Evolutionary conservation across 2,329 filamentous ascomycete species (phyloP), one percentile per base, ranked within the genome.

Genomic region (Didymosphaeria variabile): DNA sequence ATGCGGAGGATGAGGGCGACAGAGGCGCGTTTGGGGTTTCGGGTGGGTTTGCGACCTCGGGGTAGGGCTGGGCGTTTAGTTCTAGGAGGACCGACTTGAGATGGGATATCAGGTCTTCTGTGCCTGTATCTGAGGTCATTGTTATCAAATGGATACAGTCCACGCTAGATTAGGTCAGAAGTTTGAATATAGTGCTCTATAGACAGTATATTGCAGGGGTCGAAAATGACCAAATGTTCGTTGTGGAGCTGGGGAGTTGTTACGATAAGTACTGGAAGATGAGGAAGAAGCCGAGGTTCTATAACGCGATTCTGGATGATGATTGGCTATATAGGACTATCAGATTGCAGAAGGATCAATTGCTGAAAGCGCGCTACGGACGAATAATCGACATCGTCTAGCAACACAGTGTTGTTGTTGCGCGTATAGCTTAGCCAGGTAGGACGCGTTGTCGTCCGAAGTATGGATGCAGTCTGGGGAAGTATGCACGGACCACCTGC

Each of bases 1-100:
- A 91, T 81, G 63, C 88, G 87, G 51, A 91, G 79, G 51, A 90
- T 85, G 51, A 90, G 76, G 23, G 88, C 88, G 44, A 91, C 88
- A 3, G 87, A 88, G n/a, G 88, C 88, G 62, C 88, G 83, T 71
- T 86, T 87, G 61, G 82, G 67, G 83, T 81, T 36, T 75, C 72
- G 21, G 83, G 80, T 26, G 84, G 84, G 55, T 81, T 83, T 15
- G 79, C 74, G 46, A 86, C 75, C 44, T 81, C 73, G 1, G 84
- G 83, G 64, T 84, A 86, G 21, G 83, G 82, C 55, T 81, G 75
- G 4, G 76, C 66, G 50, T 76, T 72, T 54, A 86, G 77, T 54
- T 80, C 74, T 31, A 76, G 69, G 19, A 84, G 78, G 31, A 83
- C 75, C 12, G 72, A 65, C 47, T 80, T 79, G 31, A 83, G 77